Evolutionary conservation across 2,329 filamentous ascomycete species (phyloP).

Genomic region (Talaromyces sp.): DNA sequence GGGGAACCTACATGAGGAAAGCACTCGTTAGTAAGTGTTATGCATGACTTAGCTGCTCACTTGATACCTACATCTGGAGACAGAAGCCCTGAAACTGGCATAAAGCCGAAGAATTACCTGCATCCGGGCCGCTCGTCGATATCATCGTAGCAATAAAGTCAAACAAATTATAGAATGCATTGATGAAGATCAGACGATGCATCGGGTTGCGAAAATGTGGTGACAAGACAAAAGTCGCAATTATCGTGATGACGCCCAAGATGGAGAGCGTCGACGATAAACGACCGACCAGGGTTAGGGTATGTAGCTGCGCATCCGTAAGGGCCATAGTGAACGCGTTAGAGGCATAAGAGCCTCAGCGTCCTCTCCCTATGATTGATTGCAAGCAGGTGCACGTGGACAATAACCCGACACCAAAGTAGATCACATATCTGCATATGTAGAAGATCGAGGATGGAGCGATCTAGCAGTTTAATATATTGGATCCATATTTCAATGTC

Average conservation of each 20-base stretch:
- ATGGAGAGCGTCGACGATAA: slow-evolving; percentile 32
- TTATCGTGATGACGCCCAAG: slow-evolving; percentile 35
- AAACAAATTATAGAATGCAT: slow-evolving; percentile 37
- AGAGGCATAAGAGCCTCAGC: not conserved
- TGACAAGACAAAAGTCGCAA: slow-evolving; percentile 31
- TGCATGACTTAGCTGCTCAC: not conserved
- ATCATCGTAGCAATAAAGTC: slow-evolving; percentile 41
- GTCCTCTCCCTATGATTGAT: not conserved
- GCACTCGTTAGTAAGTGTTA: not conserved
- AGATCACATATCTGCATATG: not conserved
- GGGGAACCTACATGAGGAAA: slow-evolving; percentile 30
- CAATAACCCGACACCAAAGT: not conserved
- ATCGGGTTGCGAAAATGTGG: slow-evolving; percentile 38
- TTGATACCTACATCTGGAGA: slow-evolving; percentile 34
- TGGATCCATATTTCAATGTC: not conserved
- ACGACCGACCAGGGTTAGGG: slow-evolving; percentile 31
- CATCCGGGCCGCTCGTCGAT: slow-evolving; percentile 35
- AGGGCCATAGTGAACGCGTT: slow-evolving; percentile 23
- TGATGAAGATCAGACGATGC: slow-evolving; percentile 40
- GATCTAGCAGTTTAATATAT: not conserved
- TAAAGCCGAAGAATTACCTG: slow-evolving; percentile 32
- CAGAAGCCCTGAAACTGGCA: slow-evolving; percentile 41
- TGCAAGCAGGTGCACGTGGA: not conserved
- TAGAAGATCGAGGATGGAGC: not conserved
- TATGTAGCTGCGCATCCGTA: slow-evolving; percentile 25